Conservation (phyloP, 78 protist species). For the Dictyostelium firmibasis region DNA sequence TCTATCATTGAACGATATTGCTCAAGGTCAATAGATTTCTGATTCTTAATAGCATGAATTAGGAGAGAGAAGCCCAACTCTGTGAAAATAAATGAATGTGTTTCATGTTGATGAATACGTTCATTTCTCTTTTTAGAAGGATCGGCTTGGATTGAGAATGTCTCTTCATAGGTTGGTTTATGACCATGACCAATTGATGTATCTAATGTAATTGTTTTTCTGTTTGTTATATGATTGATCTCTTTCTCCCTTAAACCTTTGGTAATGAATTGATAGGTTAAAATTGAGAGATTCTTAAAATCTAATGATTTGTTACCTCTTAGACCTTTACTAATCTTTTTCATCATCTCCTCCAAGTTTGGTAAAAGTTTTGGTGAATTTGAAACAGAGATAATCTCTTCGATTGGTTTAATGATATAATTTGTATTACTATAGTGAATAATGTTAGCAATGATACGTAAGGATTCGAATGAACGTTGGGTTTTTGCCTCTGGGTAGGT, state of each 20-base stretch:
- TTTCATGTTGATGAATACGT: not conserved
- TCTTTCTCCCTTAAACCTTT: constrained; percentile 2
- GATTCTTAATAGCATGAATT: not conserved
- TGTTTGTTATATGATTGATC: not conserved
- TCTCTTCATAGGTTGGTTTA: constrained; percentile 55
- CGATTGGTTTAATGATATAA: constrained; percentile 15
- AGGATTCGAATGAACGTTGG: not conserved
- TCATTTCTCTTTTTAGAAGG: not conserved
- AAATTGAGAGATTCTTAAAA: not conserved
- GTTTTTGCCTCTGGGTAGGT: constrained; percentile 31
- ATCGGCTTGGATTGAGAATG: constrained; percentile 41
- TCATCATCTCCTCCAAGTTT: constrained; percentile 15
- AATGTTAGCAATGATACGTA: not conserved
- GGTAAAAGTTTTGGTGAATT: constrained; percentile 22
- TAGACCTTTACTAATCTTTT: constrained; percentile 24
- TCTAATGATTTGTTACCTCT: not conserved
- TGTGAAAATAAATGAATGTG: constrained; percentile 3
- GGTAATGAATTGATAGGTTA: not conserved
- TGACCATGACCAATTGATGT: not conserved
- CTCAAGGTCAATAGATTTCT: not conserved
- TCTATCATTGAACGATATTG: constrained; percentile 37
- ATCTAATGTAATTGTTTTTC: not conserved
- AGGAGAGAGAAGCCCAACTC: constrained; percentile 25
- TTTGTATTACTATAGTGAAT: not conserved
- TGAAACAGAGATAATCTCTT: constrained; percentile 26